Evolutionary conservation across 306 rosid genomes (phyloP).

Genomic region (Quercus robur): DNA sequence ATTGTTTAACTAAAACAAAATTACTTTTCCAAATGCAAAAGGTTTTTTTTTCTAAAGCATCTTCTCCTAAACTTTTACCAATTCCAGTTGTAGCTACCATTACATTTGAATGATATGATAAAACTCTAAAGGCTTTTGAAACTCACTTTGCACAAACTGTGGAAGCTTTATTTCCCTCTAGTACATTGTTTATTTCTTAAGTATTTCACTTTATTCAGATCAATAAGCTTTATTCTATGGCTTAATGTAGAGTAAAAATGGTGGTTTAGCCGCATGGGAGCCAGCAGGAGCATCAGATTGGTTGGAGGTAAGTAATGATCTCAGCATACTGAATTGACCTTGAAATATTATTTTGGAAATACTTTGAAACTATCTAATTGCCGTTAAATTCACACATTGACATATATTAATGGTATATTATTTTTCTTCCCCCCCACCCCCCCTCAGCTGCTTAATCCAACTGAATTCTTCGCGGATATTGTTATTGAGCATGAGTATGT

Average conservation of each 20-base stretch:
- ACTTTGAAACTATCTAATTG: slow-evolving; percentile 16
- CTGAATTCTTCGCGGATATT: slow-evolving; percentile 15
- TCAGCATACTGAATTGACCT: background rate
- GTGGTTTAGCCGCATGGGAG: slow-evolving; percentile 83
- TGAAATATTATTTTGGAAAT: background rate
- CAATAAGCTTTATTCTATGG: background rate
- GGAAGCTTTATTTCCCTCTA: too few relatives aligned
- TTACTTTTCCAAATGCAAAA: too few relatives aligned
- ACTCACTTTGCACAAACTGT: too few relatives aligned
- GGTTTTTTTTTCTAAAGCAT: too few relatives aligned
- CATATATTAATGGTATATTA: background rate
- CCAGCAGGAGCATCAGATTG: slow-evolving; percentile 55
- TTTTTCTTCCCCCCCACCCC: background rate
- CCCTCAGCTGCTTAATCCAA: too few relatives aligned
- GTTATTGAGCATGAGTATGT: slow-evolving; percentile 43
- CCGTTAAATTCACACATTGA: background rate
- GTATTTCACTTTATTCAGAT: background rate
- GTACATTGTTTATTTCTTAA: background rate
- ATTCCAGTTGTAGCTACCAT: too few relatives aligned
- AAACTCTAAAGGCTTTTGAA: too few relatives aligned
- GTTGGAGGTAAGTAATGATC: slow-evolving; percentile 50
- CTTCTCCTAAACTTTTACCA: too few relatives aligned
- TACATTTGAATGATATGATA: too few relatives aligned
- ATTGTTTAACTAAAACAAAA: too few relatives aligned
- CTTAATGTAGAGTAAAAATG: slow-evolving; percentile 58